These are phyloP conservation scores for Canavalia ensiformis DNA, from an alignment of 306 rosid species.

Conservation along the genomic window DNA sequence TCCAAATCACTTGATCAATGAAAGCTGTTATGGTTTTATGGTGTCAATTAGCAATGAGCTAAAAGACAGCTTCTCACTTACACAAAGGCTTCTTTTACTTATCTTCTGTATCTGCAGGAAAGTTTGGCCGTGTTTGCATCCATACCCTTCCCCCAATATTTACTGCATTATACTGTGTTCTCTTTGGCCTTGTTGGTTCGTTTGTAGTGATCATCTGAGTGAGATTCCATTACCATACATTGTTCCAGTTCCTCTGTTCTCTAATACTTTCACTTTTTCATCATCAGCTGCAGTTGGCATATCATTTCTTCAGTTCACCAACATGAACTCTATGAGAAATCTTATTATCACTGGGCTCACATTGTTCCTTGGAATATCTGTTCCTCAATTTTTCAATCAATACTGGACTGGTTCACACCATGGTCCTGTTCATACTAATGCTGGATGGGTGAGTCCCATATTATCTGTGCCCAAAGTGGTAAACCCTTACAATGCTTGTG, in stretches of 20 bases:
- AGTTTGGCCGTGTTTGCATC: constrained; percentile 95
- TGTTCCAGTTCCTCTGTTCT: constrained; percentile 16
- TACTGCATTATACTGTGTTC: constrained; percentile 75
- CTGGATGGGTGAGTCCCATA: constrained; percentile 74
- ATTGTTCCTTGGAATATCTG: constrained; percentile 77
- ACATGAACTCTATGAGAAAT: constrained; percentile 93
- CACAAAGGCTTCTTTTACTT: background rate
- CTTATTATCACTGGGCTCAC: constrained; percentile 80
- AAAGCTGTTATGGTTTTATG: constrained; percentile 15
- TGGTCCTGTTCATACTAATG: constrained; percentile 77
- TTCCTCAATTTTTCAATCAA: constrained; percentile 76
- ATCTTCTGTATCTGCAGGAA: constrained; percentile 57
- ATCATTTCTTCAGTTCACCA: constrained; percentile 89
- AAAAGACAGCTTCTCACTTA: background rate
- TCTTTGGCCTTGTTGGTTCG: constrained; percentile 86
- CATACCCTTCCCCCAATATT: constrained; percentile 84
- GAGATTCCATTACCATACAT: background rate
- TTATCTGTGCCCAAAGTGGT: too few species aligned
- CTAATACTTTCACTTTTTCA: constrained; percentile 35
- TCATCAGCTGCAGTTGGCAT: constrained; percentile 80
- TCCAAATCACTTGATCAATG: background rate
- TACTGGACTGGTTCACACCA: constrained; percentile 65
- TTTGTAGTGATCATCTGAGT: background rate
- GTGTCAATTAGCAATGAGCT: background rate
- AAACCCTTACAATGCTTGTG: too few species aligned